Percentiles rank a stretch among this genome's conserved stretches.
Evolutionary conservation across 805 yeast genomes (phyloP).

Genomic region (Lachancea sp.): DNA sequence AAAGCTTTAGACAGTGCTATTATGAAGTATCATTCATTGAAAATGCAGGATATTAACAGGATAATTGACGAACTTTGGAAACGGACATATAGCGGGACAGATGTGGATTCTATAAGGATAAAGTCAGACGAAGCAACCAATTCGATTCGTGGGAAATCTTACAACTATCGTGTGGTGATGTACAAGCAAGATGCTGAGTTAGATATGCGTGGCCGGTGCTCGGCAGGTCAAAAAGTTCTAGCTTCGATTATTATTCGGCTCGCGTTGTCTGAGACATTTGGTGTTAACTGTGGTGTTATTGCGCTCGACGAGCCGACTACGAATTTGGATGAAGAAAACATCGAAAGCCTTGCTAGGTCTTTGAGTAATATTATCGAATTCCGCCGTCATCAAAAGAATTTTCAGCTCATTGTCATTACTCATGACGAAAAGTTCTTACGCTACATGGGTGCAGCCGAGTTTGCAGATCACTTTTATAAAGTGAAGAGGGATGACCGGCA

Average conservation of each 20-base stretch:
- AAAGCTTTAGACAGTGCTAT: slow-evolving; percentile 88
- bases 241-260: slow-evolving; percentile 87
- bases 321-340: slow-evolving; percentile 82
- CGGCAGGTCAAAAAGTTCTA: slow-evolving; percentile 94
- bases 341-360: slow-evolving; percentile 80
- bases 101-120: slow-evolving; percentile 84
- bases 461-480: slow-evolving; percentile 81
- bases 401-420: slow-evolving; percentile 91
- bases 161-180: slow-evolving; percentile 94
- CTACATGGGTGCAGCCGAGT: slow-evolving; percentile 77
- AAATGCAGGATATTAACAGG: slow-evolving; percentile 88
- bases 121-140: slow-evolving; percentile 59
- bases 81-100: slow-evolving; percentile 89
- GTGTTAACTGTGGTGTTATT: slow-evolving; percentile 88
- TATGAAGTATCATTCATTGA: slow-evolving; percentile 82
- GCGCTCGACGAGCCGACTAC: slow-evolving; percentile 98
- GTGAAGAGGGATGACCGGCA: slow-evolving; percentile 77
- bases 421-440: slow-evolving; percentile 90
- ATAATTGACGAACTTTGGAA: slow-evolving; percentile 91
- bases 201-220: slow-evolving; percentile 97
- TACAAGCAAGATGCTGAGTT: slow-evolving; percentile 83
- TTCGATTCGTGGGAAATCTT: slow-evolving; percentile 50
- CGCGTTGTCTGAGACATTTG: slow-evolving; percentile 93
- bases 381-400: slow-evolving; percentile 74
- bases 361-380: slow-evolving; percentile 66